Evolutionary conservation across 176 grass and related monocot genomes (phyloP), one percentile per base, ranked within the genome.

Genomic region (Raddia distichophylla): DNA sequence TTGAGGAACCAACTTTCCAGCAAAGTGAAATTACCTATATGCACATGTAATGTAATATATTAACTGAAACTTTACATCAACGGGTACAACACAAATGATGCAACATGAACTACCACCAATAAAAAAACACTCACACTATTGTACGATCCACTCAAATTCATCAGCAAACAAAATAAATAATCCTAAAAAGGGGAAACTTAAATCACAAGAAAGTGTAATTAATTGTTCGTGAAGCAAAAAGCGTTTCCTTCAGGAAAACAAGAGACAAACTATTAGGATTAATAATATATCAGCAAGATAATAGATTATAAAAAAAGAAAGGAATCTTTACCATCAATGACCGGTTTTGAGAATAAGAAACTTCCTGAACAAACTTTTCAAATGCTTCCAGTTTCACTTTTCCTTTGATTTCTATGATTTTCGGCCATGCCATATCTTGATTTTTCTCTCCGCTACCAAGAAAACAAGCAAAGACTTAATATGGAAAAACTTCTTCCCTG

Each of bases 321-420:
- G 18, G 50, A 40, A 69, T 59, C 48, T 42, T 76, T 27, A 87
- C 85, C 85, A 87, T 81, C 52, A 87, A 68, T 60, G 85, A 73
- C 35, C 85, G 85, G 13, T 56, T 76, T 49, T 78, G 69, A 76
- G 71, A 87, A 42, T 59, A 70, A 52, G 71, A 71, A 75, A 87
- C 78, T 22, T 87, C 85, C 63, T 87, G 78, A 32, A 87, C 49
- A 45, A 81, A 87, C 49, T 81, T 87, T 87, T 87, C 78, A 81
- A 87, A 87, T 43, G 71, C 78, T 9, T 81, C 70, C 20, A 87
- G 33, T 76, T 72, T 74, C 14, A 87, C 85, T 76, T 76, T 81
- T 75, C 85, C 85, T 69, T 87, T 87, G 60, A 87, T 74, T 87
- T 87, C 85, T 32, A 87, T 17, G 60, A 52, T 17, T 12, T 67